Conservation (phyloP, 371 early-diverging fungal species). For the Haplosporangium sp. region DNA sequence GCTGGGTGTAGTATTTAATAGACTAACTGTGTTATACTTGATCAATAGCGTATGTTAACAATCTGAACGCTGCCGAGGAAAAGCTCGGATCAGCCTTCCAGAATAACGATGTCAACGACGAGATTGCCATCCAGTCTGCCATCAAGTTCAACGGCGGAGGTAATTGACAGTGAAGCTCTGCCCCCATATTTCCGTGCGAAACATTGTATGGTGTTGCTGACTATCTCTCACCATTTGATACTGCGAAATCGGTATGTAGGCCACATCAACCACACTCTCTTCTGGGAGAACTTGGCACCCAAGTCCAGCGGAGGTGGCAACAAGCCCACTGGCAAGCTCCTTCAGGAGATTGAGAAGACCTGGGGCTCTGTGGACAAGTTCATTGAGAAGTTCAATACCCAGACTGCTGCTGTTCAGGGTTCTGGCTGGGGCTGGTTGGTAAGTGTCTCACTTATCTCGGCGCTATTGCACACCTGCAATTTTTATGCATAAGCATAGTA, state of each 20-base stretch:
- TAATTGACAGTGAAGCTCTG: constrained; percentile 27
- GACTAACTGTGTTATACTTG: constrained; percentile 4
- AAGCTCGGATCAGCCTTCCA: constrained; percentile 79
- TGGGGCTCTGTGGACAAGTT: constrained; percentile 94
- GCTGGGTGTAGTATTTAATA: no score
- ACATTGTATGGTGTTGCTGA: neutral
- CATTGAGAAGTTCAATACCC: constrained; percentile 80
- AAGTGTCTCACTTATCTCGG: constrained; percentile 29
- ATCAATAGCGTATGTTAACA: constrained; percentile 66
- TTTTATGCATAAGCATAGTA: neutral
- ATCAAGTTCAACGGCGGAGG: constrained; percentile 97
- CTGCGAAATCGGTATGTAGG: constrained; percentile 59
- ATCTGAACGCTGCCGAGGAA: constrained; percentile 68
- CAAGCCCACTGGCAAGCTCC: constrained; percentile 71
- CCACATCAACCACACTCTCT: constrained; percentile 97
- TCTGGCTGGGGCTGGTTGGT: constrained; percentile 99
- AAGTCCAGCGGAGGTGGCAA: constrained; percentile 83
- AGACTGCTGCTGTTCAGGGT: constrained; percentile 93
- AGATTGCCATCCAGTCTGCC: constrained; percentile 82
- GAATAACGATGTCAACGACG: constrained; percentile 76
- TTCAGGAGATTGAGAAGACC: constrained; percentile 79
- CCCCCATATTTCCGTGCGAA: neutral
- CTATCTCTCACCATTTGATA: constrained; percentile 1
- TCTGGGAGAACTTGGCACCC: constrained; percentile 96
- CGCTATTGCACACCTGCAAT: no score